Percentiles rank a stretch among this genome's conserved stretches.
Conservation (phyloP, 2,329 filamentous ascomycete genomes). For the Aureobasidium sp. region DNA sequence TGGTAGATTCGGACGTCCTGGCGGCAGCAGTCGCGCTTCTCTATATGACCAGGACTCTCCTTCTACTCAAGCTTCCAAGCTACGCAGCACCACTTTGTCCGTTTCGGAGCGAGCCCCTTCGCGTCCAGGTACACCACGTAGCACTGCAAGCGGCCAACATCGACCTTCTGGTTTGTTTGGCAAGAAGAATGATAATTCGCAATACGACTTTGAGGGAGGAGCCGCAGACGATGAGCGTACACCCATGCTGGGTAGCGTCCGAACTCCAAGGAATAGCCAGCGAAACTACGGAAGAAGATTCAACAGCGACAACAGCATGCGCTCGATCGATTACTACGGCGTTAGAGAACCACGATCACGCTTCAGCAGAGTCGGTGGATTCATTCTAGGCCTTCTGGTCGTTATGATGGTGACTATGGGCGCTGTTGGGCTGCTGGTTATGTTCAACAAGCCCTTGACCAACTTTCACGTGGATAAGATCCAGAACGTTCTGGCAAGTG, state of each 20-base stretch:
- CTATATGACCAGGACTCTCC: slow-evolving; percentile 71
- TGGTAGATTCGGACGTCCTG: slow-evolving; percentile 62
- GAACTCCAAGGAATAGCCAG: slow-evolving; percentile 45
- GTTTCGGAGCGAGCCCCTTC: slow-evolving; percentile 52
- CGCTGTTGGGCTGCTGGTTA: slow-evolving; percentile 79
- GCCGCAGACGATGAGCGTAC: slow-evolving; percentile 73
- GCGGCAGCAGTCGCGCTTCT: slow-evolving; percentile 58
- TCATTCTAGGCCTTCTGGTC: slow-evolving; percentile 73
- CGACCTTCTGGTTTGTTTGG: slow-evolving; percentile 29
- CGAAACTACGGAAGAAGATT: slow-evolving; percentile 44
- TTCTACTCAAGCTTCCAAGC: slow-evolving; percentile 62
- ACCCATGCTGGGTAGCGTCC: slow-evolving; percentile 61
- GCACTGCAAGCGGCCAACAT: slow-evolving; percentile 40
- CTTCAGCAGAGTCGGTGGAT: slow-evolving; percentile 63
- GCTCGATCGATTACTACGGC: slow-evolving; percentile 29
- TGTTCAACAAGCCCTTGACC: slow-evolving; percentile 77
- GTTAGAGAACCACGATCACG: slow-evolving; percentile 12
- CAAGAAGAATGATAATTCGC: slow-evolving; percentile 52
- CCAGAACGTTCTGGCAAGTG: slow-evolving; percentile 82
- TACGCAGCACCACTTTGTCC: slow-evolving; percentile 45
- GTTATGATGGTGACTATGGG: slow-evolving; percentile 75
- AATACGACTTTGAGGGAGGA: slow-evolving; percentile 75
- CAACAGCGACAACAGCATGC: slow-evolving; percentile 45
- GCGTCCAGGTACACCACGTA: slow-evolving; percentile 58
- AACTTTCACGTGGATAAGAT: slow-evolving; percentile 73